phyloP scores from a whole-genome alignment of 441 rosid genomes.

The Erodium texanum region DNA sequence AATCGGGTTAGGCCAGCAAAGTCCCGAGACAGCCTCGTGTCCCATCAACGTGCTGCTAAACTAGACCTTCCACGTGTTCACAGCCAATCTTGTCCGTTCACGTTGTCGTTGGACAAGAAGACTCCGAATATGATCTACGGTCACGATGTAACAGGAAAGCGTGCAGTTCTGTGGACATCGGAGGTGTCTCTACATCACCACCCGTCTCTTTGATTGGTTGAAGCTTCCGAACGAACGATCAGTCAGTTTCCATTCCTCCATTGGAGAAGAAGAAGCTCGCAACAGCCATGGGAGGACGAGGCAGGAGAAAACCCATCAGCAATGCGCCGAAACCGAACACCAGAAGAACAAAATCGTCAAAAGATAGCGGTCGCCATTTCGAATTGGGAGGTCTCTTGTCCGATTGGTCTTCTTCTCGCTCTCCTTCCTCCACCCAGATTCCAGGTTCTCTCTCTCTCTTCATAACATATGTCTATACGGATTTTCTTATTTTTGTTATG shows the following conservation, averaged over 20 bases:
- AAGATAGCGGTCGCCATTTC: not conserved
- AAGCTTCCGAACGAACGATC: not conserved
- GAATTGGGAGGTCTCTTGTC: not conserved
- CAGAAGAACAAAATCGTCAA: not conserved
- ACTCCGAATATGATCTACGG: not conserved
- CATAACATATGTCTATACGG: no score
- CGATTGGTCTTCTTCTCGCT: not conserved
- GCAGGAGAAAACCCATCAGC: not conserved
- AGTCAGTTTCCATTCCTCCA: not conserved
- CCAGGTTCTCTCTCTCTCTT: not conserved
- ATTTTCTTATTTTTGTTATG: no score
- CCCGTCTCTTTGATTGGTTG: not conserved
- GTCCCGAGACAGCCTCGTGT: no score
- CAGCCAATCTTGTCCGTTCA: not conserved
- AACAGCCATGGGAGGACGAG: not conserved
- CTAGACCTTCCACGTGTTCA: not conserved
- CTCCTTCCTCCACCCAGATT: not conserved
- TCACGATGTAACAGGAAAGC: not conserved
- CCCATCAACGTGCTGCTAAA: not conserved
- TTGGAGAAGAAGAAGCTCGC: not conserved
- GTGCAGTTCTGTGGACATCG: not conserved
- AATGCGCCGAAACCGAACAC: not conserved
- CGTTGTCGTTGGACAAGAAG: no score
- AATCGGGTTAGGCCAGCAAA: no score
- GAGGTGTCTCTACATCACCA: not conserved